These are phyloP conservation scores for Anthoceros angustus DNA, from an alignment of 225 moss, liverwort and hornwort species.

Conservation along the genomic window DNA sequence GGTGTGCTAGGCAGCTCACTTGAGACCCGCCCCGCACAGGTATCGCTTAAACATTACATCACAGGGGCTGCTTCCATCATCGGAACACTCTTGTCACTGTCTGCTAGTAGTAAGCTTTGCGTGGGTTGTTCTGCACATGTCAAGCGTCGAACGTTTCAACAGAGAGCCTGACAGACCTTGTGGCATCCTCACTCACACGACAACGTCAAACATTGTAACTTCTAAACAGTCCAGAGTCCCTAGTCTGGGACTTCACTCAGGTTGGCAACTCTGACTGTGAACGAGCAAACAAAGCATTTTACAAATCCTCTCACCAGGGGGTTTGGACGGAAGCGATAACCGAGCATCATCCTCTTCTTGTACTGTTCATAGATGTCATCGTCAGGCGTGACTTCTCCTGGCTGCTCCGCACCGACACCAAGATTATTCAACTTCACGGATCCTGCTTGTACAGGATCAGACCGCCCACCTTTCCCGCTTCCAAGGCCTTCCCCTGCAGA, in stretches of 20 bases:
- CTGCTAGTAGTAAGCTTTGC: background rate
- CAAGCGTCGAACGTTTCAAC: background rate
- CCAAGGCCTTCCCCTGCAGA: constrained; percentile 91
- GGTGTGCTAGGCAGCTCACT: no score
- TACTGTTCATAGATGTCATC: constrained; percentile 99
- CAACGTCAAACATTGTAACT: background rate
- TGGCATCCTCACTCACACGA: background rate
- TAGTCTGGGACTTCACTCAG: no score
- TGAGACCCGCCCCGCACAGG: no score
- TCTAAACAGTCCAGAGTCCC: background rate
- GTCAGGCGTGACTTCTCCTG: constrained; percentile 97
- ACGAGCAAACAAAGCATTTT: background rate
- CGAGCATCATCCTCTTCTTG: constrained; percentile 99
- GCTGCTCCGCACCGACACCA: constrained; percentile 98
- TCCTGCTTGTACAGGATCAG: constrained; percentile 97
- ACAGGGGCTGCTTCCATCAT: no score
- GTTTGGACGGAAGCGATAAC: constrained; percentile 89
- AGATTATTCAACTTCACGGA: constrained; percentile 90
- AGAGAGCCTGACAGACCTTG: background rate
- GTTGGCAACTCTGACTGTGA: background rate
- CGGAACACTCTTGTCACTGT: no score
- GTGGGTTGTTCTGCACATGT: background rate
- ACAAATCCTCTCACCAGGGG: constrained; percentile 47
- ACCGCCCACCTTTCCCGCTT: constrained; percentile 86
- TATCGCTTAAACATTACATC: no score